These are phyloP conservation scores for Coniochaeta sp. DNA, from an alignment of 2,329 filamentous ascomycete genomes.

Conservation along the genomic window DNA sequence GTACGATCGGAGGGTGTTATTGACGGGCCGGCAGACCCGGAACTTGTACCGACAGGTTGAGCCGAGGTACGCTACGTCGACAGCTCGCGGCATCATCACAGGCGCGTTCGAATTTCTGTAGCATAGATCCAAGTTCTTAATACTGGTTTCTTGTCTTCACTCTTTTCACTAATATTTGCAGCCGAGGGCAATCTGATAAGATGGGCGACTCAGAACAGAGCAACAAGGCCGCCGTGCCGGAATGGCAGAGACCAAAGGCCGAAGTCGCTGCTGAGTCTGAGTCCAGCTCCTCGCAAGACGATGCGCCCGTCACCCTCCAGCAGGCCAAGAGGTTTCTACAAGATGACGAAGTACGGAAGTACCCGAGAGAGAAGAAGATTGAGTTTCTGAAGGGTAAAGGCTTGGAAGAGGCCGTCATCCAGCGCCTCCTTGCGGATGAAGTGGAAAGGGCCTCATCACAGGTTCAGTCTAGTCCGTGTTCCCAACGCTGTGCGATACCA, in stretches of 20 bases:
- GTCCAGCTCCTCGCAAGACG: slow-evolving; percentile 2
- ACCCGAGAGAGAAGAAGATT: slow-evolving; percentile 63
- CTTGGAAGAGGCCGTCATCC: slow-evolving; percentile 58
- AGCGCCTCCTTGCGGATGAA: slow-evolving; percentile 47
- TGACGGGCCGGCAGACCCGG: background rate
- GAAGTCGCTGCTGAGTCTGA: slow-evolving; percentile 3
- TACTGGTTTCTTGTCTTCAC: no score
- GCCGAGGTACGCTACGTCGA: background rate
- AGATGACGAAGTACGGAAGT: slow-evolving; percentile 63
- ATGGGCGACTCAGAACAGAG: slow-evolving; percentile 16
- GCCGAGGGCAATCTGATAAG: background rate
- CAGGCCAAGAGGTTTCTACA: slow-evolving; percentile 71
- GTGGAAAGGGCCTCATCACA: background rate
- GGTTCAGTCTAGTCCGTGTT: background rate
- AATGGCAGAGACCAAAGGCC: slow-evolving; percentile 9
- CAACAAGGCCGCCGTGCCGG: slow-evolving; percentile 10
- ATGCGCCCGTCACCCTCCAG: slow-evolving; percentile 34
- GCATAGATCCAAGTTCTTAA: no score
- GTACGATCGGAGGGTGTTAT: background rate
- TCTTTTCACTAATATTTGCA: background rate
- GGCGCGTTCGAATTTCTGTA: no score
- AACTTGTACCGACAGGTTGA: background rate
- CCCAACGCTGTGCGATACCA: no score
- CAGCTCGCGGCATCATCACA: background rate
- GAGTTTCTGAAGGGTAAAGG: slow-evolving; percentile 75